Evolutionary conservation across 2,329 filamentous ascomycete genomes (phyloP), one percentile per base, ranked within the genome.

Genomic region (Colletotrichum sp.): DNA sequence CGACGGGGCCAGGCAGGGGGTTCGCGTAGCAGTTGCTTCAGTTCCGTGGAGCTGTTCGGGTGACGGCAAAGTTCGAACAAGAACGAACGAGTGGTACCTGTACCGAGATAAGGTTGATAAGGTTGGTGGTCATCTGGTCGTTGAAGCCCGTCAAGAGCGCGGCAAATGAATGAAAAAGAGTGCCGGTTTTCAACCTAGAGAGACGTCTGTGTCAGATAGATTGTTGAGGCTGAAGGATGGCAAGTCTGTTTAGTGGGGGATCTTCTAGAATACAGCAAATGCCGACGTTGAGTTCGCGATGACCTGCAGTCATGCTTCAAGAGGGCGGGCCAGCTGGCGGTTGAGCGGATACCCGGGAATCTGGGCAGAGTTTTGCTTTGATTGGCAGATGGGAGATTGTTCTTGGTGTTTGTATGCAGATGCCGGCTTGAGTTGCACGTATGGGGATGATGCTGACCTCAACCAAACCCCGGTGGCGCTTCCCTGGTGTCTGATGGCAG

Each of bases 221-320:
- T 43, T 71, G 64, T 48, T 68, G 70, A 72, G 63, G 63, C 63
- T 67, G 16, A 61, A 52, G 16, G 36, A 66, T 26, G 30, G 43
- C 32, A 10, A 75, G 70, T 61, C 34, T 72, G 55, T 68, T 67
- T 57, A 72, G 72, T 68, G 68, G 72, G 68, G 61, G 61, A 68
- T 63, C 55, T 72, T 68, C 69, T 43, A 59, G 59, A 59, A 70
- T 14, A 13, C 36, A 26, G 14, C 18, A 61, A 55, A 57, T 52
- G 57, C 57, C 36, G 30, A 60, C 52, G 55, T 66, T 24, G 69
- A 28, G 69, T 73, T 75, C 63, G 26, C 4, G 26, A 68, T 60
- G 69, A 59, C 63, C 39, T 68, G 73, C 73, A 68, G 48, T 5
- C 24, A 16, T 39, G 21, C 26, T 26, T 24, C n/a, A 52, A 39